A percentile compares a stretch with the other conserved stretches of the same genome.
Evolutionary conservation across 2,329 filamentous ascomycete genomes (phyloP).

Genomic region (Pseudogymnoascus sp.): DNA sequence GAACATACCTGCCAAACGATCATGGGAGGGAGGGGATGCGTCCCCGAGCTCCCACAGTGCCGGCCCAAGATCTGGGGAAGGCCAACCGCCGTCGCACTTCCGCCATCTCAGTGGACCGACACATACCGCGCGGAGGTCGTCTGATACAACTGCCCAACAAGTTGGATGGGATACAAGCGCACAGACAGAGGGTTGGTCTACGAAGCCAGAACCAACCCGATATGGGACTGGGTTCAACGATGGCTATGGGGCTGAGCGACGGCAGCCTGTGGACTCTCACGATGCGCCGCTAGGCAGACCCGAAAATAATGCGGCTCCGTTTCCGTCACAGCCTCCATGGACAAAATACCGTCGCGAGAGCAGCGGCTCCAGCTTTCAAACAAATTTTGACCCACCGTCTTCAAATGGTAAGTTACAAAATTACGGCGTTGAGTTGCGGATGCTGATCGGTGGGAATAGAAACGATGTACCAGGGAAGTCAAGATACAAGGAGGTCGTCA

Average conservation of each 20-base stretch:
- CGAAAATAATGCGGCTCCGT: neutral
- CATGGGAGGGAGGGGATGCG: neutral
- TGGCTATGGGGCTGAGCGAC: constrained; percentile 2
- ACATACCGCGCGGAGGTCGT: neutral
- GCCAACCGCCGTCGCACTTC: neutral
- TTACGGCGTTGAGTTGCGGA: neutral
- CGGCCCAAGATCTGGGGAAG: neutral
- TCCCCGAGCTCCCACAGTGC: neutral
- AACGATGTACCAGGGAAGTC: neutral
- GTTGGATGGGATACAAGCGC: neutral
- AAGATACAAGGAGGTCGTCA: neutral
- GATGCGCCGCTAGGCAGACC: neutral
- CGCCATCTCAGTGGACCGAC: neutral
- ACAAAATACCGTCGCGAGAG: constrained; percentile 3
- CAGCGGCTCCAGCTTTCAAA: neutral
- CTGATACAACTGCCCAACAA: neutral
- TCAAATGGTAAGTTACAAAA: neutral
- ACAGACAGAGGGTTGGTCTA: neutral
- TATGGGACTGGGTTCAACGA: neutral
- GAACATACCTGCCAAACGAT: constrained; percentile 1
- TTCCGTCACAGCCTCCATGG: neutral
- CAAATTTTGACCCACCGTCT: neutral
- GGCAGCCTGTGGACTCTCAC: neutral
- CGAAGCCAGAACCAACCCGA: neutral
- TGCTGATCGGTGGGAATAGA: neutral